Percentiles rank a stretch among this genome's conserved stretches.
Conservation (phyloP, 805 yeast species). For the Myxozyma melibiosi region DNA sequence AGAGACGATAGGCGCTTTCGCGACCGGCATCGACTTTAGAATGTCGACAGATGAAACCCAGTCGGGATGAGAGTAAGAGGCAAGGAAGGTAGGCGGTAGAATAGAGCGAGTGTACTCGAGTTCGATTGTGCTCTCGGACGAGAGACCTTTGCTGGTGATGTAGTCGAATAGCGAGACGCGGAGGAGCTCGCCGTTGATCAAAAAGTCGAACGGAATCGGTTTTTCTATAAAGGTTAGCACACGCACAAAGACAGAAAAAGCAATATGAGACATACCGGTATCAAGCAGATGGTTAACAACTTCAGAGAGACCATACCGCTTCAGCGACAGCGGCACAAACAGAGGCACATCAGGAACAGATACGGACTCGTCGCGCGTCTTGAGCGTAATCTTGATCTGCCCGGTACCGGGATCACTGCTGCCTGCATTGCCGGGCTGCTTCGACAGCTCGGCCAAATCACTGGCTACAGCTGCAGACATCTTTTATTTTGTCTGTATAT, state of each 20-base stretch:
- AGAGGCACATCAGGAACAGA: slow-evolving; percentile 80
- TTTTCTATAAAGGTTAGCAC: slow-evolving; percentile 40
- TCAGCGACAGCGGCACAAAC: slow-evolving; percentile 81
- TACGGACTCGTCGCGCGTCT: slow-evolving; percentile 77
- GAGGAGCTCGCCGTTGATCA: slow-evolving; percentile 72
- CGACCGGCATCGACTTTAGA: slow-evolving; percentile 30
- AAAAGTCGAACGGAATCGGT: slow-evolving; percentile 89
- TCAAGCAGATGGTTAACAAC: slow-evolving; percentile 86
- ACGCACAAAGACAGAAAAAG: not conserved
- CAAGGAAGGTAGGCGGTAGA: slow-evolving; percentile 89
- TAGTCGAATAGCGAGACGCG: slow-evolving; percentile 81
- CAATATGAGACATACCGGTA: slow-evolving; percentile 30
- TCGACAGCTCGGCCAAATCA: too few relatives aligned
- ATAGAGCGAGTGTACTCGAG: slow-evolving; percentile 91
- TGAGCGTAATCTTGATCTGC: slow-evolving; percentile 68
- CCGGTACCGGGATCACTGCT: not conserved
- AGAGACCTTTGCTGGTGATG: slow-evolving; percentile 71
- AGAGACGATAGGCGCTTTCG: slow-evolving; percentile 59
- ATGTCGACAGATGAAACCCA: slow-evolving; percentile 85
- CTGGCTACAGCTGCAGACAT: slow-evolving; percentile 1
- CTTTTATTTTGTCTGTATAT: not conserved
- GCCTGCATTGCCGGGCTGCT: too few relatives aligned
- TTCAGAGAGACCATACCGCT: slow-evolving; percentile 91
- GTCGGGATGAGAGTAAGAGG: slow-evolving; percentile 88
- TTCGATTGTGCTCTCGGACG: slow-evolving; percentile 75